Conservation (phyloP, 306 rosid genomes). For the Hippophae gyantsensis region DNA sequence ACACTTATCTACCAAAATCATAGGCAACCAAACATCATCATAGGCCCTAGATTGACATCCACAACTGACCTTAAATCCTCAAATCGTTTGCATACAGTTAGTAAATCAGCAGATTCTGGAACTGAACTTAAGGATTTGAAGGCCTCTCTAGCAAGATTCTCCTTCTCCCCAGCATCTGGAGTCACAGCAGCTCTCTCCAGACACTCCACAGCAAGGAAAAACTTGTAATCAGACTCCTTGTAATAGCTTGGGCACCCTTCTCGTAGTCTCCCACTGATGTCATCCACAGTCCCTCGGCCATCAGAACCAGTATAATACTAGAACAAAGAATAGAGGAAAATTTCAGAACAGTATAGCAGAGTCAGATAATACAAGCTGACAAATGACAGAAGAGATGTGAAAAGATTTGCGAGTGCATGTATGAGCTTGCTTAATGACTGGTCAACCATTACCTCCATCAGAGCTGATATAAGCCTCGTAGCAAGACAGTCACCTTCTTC, state of each 20-base stretch:
- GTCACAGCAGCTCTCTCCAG: constrained; percentile 87
- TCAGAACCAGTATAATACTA: constrained; percentile 94
- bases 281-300: constrained; percentile 99
- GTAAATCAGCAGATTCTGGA: constrained; percentile 92
- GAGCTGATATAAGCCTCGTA: constrained; percentile 78
- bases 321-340: constrained; percentile 18
- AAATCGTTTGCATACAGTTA: constrained; percentile 86
- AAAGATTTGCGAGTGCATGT: constrained; percentile 4
- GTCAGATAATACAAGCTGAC: constrained; percentile 7
- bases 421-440: constrained; percentile 20
- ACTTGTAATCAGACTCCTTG: constrained; percentile 94
- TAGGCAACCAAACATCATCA: constrained; percentile 6
- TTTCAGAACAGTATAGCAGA: constrained; percentile 12
- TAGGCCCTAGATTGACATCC: constrained; percentile 12
- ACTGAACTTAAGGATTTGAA: constrained; percentile 73
- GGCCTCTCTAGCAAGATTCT: constrained; percentile 83
- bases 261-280: constrained; percentile 76
- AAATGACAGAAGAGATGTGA: not conserved
- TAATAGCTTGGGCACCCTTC: constrained; percentile 99
- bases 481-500: constrained; percentile 89
- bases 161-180: constrained; percentile 60
- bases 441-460: constrained; percentile 74
- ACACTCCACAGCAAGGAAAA: constrained; percentile 92
- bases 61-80: constrained; percentile 78
- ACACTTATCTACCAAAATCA: constrained; percentile 16